Evolutionary conservation across 768 basidiomycete species (phyloP).

Genomic region (Termitomyces sp.): DNA sequence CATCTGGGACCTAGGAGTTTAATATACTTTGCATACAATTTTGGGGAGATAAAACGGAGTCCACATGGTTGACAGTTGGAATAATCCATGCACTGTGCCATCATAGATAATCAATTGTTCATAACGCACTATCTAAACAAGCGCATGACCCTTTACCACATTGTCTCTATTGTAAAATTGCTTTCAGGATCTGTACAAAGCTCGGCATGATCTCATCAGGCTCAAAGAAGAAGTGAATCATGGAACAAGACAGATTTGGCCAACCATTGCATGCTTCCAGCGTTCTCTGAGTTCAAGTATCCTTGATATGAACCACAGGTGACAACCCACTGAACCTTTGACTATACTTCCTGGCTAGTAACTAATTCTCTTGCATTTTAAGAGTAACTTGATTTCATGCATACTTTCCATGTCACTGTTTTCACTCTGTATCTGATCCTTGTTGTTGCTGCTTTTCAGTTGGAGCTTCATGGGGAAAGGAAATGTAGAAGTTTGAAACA

Average conservation of each 20-base stretch:
- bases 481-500: constrained; percentile 2
- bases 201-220: not conserved
- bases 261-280: not conserved
- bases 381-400: constrained; percentile 4
- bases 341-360: constrained; percentile 3
- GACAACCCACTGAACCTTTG: not conserved
- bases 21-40: not conserved
- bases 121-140: not conserved
- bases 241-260: not conserved
- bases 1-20: not conserved
- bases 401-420: not conserved
- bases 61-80: too few species aligned
- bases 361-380: not conserved
- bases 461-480: constrained; percentile 16
- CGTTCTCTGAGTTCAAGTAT: not conserved
- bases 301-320: not conserved
- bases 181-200: not conserved
- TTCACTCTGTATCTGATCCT: constrained; percentile 3
- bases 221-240: not conserved
- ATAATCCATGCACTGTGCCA: not conserved
- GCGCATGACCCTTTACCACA: not conserved
- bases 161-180: not conserved
- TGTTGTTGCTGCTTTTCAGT: constrained; percentile 9
- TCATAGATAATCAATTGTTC: too few species aligned
- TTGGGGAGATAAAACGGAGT: not conserved